A percentile compares a stretch with the other conserved stretches of the same genome.
Conservation (phyloP, 2,329 filamentous ascomycete species). For the Acrocalymma vagum region DNA sequence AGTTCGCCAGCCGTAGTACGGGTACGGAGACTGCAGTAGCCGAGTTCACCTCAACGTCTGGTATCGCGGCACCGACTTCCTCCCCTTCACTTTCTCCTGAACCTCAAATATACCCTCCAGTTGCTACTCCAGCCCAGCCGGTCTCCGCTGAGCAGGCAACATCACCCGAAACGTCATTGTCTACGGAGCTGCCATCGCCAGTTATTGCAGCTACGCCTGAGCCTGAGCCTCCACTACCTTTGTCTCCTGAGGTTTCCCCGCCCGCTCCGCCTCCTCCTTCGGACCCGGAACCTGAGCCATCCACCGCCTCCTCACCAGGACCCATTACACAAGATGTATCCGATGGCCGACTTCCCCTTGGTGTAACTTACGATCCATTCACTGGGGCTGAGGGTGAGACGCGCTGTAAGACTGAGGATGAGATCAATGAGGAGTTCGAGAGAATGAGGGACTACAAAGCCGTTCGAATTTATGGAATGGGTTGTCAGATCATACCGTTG, state of each 20-base stretch:
- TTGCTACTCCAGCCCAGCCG: slow-evolving; percentile 10
- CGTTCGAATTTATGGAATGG: slow-evolving; percentile 81
- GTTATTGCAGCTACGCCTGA: slow-evolving; percentile 13
- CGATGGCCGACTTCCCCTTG: slow-evolving; percentile 29
- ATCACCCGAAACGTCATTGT: background rate
- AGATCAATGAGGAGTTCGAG: slow-evolving; percentile 72
- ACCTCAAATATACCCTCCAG: slow-evolving; percentile 11
- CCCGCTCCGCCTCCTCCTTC: slow-evolving; percentile 5
- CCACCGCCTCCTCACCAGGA: slow-evolving; percentile 13
- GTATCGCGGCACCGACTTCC: slow-evolving; percentile 8
- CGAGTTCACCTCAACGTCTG: slow-evolving; percentile 15
- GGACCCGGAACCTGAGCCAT: slow-evolving; percentile 4
- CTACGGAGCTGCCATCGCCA: slow-evolving; percentile 12
- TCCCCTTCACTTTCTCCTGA: slow-evolving; percentile 11
- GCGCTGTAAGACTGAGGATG: slow-evolving; percentile 70
- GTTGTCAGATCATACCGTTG: slow-evolving; percentile 75
- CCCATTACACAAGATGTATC: slow-evolving; percentile 6
- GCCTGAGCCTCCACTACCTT: slow-evolving; percentile 14
- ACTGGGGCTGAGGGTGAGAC: slow-evolving; percentile 20
- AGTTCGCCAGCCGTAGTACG: slow-evolving; percentile 19
- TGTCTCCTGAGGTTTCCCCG: slow-evolving; percentile 3
- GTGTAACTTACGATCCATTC: slow-evolving; percentile 45
- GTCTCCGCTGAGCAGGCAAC: slow-evolving; percentile 3
- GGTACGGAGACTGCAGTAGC: slow-evolving; percentile 15
- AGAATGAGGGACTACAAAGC: slow-evolving; percentile 66